phyloP scores from a whole-genome alignment of 2,329 filamentous ascomycete species.

The Fonsecaea erecta region DNA sequence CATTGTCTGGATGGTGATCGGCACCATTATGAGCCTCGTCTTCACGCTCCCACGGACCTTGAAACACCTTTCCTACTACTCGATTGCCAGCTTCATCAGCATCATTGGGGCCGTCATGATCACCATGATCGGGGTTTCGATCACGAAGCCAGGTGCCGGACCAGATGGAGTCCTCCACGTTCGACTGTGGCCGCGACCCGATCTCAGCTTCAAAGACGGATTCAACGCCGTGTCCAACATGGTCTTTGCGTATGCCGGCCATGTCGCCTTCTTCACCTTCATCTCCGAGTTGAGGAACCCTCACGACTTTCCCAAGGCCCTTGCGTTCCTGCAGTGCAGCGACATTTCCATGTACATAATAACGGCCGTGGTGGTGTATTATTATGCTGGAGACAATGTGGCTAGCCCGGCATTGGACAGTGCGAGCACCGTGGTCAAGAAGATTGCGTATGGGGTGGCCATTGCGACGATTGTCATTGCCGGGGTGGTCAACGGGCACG shows the following conservation, averaged over 20 bases:
- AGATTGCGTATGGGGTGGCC: constrained; percentile 70
- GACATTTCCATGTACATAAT: constrained; percentile 68
- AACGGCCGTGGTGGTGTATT: constrained; percentile 70
- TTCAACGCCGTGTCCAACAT: constrained; percentile 71
- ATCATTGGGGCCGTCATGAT: constrained; percentile 67
- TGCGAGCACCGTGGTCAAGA: constrained; percentile 60
- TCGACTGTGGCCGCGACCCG: constrained; percentile 45
- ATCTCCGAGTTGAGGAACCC: constrained; percentile 68
- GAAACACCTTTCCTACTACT: constrained; percentile 65
- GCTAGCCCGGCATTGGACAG: constrained; percentile 70
- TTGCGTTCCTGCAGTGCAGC: constrained; percentile 64
- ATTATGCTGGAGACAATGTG: constrained; percentile 66
- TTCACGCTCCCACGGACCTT: constrained; percentile 66
- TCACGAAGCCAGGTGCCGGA: constrained; percentile 51
- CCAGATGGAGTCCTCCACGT: constrained; percentile 74
- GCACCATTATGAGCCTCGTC: constrained; percentile 62
- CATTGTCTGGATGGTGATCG: constrained; percentile 65
- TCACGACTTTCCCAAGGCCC: constrained; percentile 64
- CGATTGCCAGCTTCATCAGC: constrained; percentile 67
- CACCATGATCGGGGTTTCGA: constrained; percentile 68
- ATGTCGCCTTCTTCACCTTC: constrained; percentile 70
- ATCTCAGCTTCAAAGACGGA: constrained; percentile 57
- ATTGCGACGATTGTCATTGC: constrained; percentile 73
- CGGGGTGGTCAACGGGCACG: constrained; percentile 71
- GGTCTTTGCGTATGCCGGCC: constrained; percentile 69